Base-by-base conservation (phyloP, 2,329 filamentous ascomycete species). In the Akanthomyces lecanii region DNA sequence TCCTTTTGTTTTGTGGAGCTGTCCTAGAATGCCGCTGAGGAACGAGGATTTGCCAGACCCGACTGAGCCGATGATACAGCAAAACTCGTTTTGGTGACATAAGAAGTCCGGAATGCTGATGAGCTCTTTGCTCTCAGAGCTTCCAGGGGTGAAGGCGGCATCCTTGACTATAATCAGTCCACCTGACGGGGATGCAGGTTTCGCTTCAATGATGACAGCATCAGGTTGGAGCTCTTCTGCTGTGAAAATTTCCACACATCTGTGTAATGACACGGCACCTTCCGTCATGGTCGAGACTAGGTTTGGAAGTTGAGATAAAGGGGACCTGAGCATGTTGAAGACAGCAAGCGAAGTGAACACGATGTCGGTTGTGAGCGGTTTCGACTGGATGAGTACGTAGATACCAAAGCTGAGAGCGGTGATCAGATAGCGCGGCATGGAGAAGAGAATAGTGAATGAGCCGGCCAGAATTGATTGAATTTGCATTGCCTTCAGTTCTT, bases 391-490 rank as follows among this genome's bases (percentile, higher is more conserved):
- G 68, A 93, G 79, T 36, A 96, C 92, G 69, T 94, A 97, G 21
- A 96, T 88, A 10, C 90, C 86, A 71, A 97, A 97, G 0, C 92
- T 97, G 18, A 89, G 90, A 78, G 92, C 96, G 2, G 92, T 96
- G 3, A 97, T 92, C 45, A 97, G 81, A 78, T 97, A 97, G 3
- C 92, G 92, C 2, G 92, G 96, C 0, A 91, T 93, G 58, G 89
- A 92, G 92, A 92, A 97, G n/a, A 91, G 96, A 70, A 97, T 97
- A 71, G 94, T 97, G 63, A 92, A 91, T 70, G 96, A 82, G 5
- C 92, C 89, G 74, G 95, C 91, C 7, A 90, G 88, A 40, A 91
- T 92, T 65, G 92, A 92, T 68, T 97, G 96, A 76, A 92, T 96
- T 65, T 92, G 88, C 60, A 97, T 82, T 21, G 92, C 96, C 77